Evolutionary conservation across 2,329 filamentous ascomycete genomes (phyloP), one percentile per base, ranked within the genome.

Genomic region (Aschersonia sp.): DNA sequence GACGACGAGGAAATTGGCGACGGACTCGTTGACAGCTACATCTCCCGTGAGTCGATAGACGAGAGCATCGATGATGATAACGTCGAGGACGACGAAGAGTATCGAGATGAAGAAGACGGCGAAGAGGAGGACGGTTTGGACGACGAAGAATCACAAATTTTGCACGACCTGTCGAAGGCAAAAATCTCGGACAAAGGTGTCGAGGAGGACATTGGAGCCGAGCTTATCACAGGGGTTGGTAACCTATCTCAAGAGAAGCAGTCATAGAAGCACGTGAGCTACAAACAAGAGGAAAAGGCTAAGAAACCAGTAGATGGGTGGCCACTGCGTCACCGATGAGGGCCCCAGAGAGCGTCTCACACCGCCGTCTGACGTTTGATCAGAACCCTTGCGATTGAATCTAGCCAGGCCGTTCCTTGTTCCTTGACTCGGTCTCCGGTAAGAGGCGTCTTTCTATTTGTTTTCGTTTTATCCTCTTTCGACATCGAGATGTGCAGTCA

Each of bases 161-260:
- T 47, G 30, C 48, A 51, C 47, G 46, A 53, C 41, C 48, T 54
- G 45, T 48, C 46, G 45, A 45, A 51, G 39, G 44, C 43, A 8
- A 47, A 46, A 9, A 10, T 50, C 14, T 44, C 43, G n/a, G 47
- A 50, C 9, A 46, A 55, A 12, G 46, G 53, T 42, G 46, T 63
- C 30, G 59, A 67, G 5, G 62, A 69, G 50, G 77, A 81, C 53
- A 48, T 69, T 9, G 64, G 67, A 47, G 77, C 75, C 2, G 76
- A 81, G 59, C 54, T 77, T 31, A 79, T 81, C 47, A 79, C 76
- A 14, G 77, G 77, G 47, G 61, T 81, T 62, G 69, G 71, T 62
- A 67, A 75, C 51, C 59, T 81, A 46, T 65, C 66, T 46, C 52
- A 50, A 14, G 44, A 50, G 49, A 50, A 48, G 40, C 48, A 45